Evolutionary conservation across 2,329 filamentous ascomycete species (phyloP), one percentile per base, ranked within the genome.

Genomic region (Aspergillus ruber): DNA sequence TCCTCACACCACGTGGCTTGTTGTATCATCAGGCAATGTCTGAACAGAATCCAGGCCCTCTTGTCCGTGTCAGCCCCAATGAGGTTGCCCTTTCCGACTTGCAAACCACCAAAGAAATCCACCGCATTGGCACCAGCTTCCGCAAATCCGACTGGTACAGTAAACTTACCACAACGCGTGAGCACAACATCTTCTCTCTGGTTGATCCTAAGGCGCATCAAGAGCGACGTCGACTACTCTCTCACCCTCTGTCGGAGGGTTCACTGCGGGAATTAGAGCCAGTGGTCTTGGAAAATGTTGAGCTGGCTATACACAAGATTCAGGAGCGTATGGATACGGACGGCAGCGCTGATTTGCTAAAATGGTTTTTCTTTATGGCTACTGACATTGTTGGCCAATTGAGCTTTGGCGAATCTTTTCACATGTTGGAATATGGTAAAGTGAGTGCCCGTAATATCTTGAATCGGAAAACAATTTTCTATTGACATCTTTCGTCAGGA

Each of bases 361-460:
- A 77, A 48, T 80, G 76, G 76, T 74, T 66, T 59, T 62, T 70
- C 5, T 77, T 76, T 44, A 68, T 78, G 62, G 62, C 74, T 0
- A 76, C 74, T 0, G 78, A 80, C 55, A 60, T 76, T 0, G 74
- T 77, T 43, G 73, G 68, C 0, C 65, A 77, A 43, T 57, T 80
- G 7, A 71, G 66, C 2, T 80, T 80, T 56, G 76, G 77, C 0
- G 70, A 77, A 33, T 73, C 72, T 1, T 78, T 80, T 47, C 56
- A 61, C 0, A 73, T 74, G 60, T 52, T 81, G 7, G 72, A 77
- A 44, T 56, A 59, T 5, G 75, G 74, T 9, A 60, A 73, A 61
- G 76, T 76, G 54, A 27, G 25, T 27, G 9, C 9, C 25, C 12
- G 3, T 3, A 27, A 10, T 27, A 27, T 3, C 25, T 27, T 9